These are phyloP conservation scores for Penicillium arizonense DNA, from an alignment of 495 filamentous ascomycete genomes.

Conservation along the genomic window DNA sequence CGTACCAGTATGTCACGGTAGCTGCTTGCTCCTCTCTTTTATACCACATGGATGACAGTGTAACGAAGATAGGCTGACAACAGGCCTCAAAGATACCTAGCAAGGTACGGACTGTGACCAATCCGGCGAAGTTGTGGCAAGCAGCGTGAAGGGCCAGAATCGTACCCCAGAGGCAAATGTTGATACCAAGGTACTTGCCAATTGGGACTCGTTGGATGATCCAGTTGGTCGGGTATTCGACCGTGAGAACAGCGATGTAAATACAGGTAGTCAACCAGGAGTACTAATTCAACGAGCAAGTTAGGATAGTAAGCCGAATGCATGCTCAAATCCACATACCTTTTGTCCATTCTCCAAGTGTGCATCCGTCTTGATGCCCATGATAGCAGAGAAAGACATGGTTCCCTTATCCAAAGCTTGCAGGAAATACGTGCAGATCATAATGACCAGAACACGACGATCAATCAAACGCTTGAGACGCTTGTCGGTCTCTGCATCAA, in stretches of 20 bases:
- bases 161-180: slow-evolving; percentile 60
- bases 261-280: slow-evolving; percentile 55
- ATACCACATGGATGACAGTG: slow-evolving; percentile 73
- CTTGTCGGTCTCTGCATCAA: slow-evolving; percentile 53
- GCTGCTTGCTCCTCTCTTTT: slow-evolving; percentile 63
- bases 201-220: slow-evolving; percentile 61
- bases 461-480: slow-evolving; percentile 55
- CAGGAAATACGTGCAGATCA: slow-evolving; percentile 59
- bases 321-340: slow-evolving; percentile 8
- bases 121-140: slow-evolving; percentile 53
- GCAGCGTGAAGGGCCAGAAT: slow-evolving; percentile 58
- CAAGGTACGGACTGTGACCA: slow-evolving; percentile 58
- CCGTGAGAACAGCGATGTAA: slow-evolving; percentile 52
- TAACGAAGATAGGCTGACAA: slow-evolving; percentile 56
- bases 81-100: slow-evolving; percentile 69
- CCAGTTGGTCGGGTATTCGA: slow-evolving; percentile 57
- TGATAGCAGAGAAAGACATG: slow-evolving; percentile 66
- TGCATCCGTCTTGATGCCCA: slow-evolving; percentile 61
- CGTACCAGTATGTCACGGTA: slow-evolving; percentile 64
- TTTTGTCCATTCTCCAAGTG: slow-evolving; percentile 50
- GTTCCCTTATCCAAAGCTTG: slow-evolving; percentile 75
- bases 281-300: slow-evolving; percentile 28
- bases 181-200: slow-evolving; percentile 59
- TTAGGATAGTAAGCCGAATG: background rate
- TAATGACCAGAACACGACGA: slow-evolving; percentile 49